phyloP scores from a whole-genome alignment of 805 yeast genomes.

The Saccharomycopsis sp. region DNA sequence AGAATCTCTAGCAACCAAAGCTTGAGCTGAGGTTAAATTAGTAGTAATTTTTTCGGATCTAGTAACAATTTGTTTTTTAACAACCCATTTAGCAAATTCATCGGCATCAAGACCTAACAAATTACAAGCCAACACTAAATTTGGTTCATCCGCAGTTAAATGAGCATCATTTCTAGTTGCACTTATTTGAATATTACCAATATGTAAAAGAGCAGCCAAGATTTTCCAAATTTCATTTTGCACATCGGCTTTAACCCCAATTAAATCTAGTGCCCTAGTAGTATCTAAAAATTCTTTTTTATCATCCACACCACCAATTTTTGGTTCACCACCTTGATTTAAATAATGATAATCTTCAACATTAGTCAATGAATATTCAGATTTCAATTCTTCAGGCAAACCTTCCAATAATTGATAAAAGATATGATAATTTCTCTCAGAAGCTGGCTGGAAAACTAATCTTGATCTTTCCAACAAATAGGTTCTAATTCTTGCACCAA shows the following conservation, averaged over 20 bases:
- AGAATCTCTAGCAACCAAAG: slow-evolving; percentile 91
- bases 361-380: slow-evolving; percentile 50
- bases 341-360: slow-evolving; percentile 72
- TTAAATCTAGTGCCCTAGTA: slow-evolving; percentile 64
- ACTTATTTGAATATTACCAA: slow-evolving; percentile 85
- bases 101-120: slow-evolving; percentile 72
- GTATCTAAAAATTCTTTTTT: slow-evolving; percentile 71
- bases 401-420: slow-evolving; percentile 85
- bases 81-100: slow-evolving; percentile 81
- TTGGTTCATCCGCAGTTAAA: slow-evolving; percentile 81
- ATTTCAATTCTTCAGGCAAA: slow-evolving; percentile 43
- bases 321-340: slow-evolving; percentile 77
- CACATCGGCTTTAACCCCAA: slow-evolving; percentile 57
- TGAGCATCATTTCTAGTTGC: slow-evolving; percentile 81
- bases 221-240: slow-evolving; percentile 70
- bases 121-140: slow-evolving; percentile 72
- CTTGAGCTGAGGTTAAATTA: slow-evolving; percentile 74
- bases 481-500: slow-evolving; percentile 93
- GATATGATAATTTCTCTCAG: slow-evolving; percentile 92
- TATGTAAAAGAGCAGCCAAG: slow-evolving; percentile 81
- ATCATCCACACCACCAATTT: slow-evolving; percentile 76
- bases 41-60: slow-evolving; percentile 87
- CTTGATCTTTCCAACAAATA: slow-evolving; percentile 90
- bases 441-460: slow-evolving; percentile 82
- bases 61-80: slow-evolving; percentile 87